These are phyloP conservation scores for Leucoagaricus sp. DNA, from an alignment of 1,284 basidiomycete species.

Conservation along the genomic window DNA sequence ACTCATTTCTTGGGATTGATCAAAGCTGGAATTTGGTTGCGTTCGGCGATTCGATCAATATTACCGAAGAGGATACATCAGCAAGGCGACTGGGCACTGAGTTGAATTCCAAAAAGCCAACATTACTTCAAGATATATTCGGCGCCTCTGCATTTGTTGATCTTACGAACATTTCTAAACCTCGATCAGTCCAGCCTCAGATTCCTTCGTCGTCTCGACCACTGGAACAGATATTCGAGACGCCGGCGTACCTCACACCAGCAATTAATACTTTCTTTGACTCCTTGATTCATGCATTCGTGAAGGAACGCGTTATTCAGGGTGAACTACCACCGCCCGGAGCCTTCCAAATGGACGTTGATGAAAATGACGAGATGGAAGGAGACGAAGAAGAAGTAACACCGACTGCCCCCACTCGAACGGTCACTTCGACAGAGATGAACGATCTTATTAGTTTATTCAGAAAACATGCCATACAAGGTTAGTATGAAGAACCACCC, in stretches of 20 bases:
- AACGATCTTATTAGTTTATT: slow-evolving; percentile 51
- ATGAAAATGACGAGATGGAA: slow-evolving; percentile 44
- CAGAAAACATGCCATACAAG: slow-evolving; percentile 43
- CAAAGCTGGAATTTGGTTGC: slow-evolving; percentile 17
- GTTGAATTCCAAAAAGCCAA: slow-evolving; percentile 41
- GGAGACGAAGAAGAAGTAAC: slow-evolving; percentile 34
- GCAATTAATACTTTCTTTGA: slow-evolving; percentile 78
- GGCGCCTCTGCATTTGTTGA: slow-evolving; percentile 63
- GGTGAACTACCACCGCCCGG: slow-evolving; percentile 9
- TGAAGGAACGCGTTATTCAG: slow-evolving; percentile 33
- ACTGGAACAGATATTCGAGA: slow-evolving; percentile 54
- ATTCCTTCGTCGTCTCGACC: background rate
- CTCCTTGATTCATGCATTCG: slow-evolving; percentile 66
- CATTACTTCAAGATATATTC: slow-evolving; percentile 86
- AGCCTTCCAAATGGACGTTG: slow-evolving; percentile 29
- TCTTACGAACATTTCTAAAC: slow-evolving; percentile 17
- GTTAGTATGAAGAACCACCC: slow-evolving; percentile 31
- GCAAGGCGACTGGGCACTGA: slow-evolving; percentile 19
- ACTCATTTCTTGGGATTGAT: slow-evolving; percentile 15
- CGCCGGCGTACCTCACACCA: slow-evolving; percentile 80
- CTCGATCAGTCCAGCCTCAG: background rate
- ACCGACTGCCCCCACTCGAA: slow-evolving; percentile 23
- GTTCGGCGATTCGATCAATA: slow-evolving; percentile 15
- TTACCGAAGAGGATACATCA: slow-evolving; percentile 10
- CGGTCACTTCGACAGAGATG: slow-evolving; percentile 49